Conservation (phyloP, 2,329 filamentous ascomycete species). For the Fusarium sp. region DNA sequence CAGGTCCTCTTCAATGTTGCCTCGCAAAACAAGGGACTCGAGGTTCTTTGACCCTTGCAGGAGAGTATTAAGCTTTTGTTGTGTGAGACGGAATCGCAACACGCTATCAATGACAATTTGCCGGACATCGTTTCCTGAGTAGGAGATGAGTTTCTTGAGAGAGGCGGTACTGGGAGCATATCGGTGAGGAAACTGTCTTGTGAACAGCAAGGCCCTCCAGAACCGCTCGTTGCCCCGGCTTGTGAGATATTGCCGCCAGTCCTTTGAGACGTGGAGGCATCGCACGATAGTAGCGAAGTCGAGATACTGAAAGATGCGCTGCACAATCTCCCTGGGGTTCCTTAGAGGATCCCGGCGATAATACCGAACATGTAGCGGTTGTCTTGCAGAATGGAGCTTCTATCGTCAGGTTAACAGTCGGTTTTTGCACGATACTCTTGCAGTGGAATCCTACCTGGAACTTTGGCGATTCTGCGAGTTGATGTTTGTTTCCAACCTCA, state of each 20-base stretch:
- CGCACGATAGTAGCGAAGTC: slow-evolving; percentile 49
- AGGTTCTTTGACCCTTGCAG: slow-evolving; percentile 43
- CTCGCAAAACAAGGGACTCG: slow-evolving; percentile 40
- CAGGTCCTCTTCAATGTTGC: slow-evolving; percentile 31
- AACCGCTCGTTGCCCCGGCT: slow-evolving; percentile 45
- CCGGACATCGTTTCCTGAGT: slow-evolving; percentile 48
- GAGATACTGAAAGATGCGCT: slow-evolving; percentile 51
- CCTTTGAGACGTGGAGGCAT: slow-evolving; percentile 50
- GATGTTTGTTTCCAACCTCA: slow-evolving; percentile 46
- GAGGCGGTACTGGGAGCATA: slow-evolving; percentile 39
- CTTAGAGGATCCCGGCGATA: slow-evolving; percentile 50
- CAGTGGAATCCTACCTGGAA: slow-evolving; percentile 45
- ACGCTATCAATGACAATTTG: slow-evolving; percentile 44
- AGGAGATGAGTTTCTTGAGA: slow-evolving; percentile 47
- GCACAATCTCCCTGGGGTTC: slow-evolving; percentile 52
- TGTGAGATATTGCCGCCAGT: slow-evolving; percentile 48
- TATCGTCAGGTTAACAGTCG: slow-evolving; percentile 28
- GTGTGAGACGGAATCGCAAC: slow-evolving; percentile 45
- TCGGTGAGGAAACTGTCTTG: slow-evolving; percentile 29
- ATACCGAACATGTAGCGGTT: slow-evolving; percentile 50
- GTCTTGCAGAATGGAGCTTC: slow-evolving; percentile 51
- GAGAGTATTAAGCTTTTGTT: slow-evolving; percentile 45
- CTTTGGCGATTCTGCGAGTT: slow-evolving; percentile 46
- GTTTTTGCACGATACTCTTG: neutral
- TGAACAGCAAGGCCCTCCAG: slow-evolving; percentile 50